A percentile compares a stretch with the other conserved stretches of the same genome.
phyloP scores from a whole-genome alignment of 257 asterid species.

The Plantago elongata region DNA sequence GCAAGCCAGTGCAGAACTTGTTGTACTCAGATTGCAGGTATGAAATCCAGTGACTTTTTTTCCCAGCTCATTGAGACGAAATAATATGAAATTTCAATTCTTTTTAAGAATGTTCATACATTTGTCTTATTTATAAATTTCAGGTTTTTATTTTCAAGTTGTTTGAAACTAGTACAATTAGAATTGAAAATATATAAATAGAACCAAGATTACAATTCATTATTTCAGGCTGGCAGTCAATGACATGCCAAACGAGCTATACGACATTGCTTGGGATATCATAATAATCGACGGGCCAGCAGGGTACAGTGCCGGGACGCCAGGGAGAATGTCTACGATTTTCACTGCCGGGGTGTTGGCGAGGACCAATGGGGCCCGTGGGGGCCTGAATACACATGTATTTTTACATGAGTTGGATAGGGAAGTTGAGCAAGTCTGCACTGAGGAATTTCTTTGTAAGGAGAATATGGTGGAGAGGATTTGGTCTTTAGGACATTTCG shows the following conservation, averaged over 20 bases:
- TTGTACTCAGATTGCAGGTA: conserved; percentile 73
- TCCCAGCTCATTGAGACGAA: no score
- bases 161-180: no score
- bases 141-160: no score
- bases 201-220: no score
- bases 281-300: conserved; percentile 74
- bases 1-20: conserved; percentile 78
- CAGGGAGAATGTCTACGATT: conserved; percentile 73
- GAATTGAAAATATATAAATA: no score
- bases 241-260: conserved; percentile 77
- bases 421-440: conserved; percentile 55
- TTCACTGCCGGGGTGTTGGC: conserved; percentile 79
- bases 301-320: conserved; percentile 47
- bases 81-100: no score
- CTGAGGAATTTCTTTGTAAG: conserved; percentile 62
- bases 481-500: conserved; percentile 60
- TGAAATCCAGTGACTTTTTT: conserved; percentile 23
- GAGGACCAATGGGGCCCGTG: conserved; percentile 51
- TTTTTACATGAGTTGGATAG: conserved; percentile 63
- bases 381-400: conserved; percentile 51
- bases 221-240: conserved; percentile 58
- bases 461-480: conserved; percentile 43
- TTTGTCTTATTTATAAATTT: no score
- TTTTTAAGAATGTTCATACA: no score
- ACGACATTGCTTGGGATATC: conserved; percentile 86